Evolutionary conservation across 2,329 filamentous ascomycete species (phyloP).

Genomic region (Capronia epimyces): DNA sequence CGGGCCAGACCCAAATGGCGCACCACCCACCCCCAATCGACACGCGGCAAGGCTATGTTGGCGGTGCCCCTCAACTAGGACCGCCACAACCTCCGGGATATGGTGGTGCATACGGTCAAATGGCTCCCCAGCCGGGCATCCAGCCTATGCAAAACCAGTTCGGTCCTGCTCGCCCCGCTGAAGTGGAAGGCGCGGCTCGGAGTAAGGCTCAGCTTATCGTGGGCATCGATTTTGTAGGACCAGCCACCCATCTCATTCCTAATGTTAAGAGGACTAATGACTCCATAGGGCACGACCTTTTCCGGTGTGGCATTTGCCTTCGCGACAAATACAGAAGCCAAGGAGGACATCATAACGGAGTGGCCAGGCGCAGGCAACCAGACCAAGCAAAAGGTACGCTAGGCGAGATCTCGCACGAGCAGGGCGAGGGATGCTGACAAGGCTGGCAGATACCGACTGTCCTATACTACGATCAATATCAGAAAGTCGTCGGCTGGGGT

Average conservation of each 20-base stretch:
- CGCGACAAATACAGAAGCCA: conserved; percentile 93
- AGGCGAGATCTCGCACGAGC: neutral
- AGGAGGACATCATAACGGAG: conserved; percentile 98
- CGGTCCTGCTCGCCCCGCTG: conserved; percentile 41
- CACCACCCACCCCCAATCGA: conserved; percentile 51
- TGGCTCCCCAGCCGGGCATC: conserved; percentile 26
- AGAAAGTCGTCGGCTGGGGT: conserved; percentile 99
- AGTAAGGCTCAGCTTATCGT: conserved; percentile 97
- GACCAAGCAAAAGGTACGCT: conserved; percentile 88
- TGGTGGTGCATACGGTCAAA: conserved; percentile 33
- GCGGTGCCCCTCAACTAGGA: conserved; percentile 38
- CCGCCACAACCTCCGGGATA: conserved; percentile 42
- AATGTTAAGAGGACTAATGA: neutral
- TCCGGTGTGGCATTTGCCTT: conserved; percentile 91
- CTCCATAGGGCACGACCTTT: conserved; percentile 79
- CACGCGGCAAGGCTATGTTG: conserved; percentile 48
- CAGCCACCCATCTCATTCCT: neutral
- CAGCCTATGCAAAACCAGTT: conserved; percentile 31
- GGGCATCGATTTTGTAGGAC: conserved; percentile 90
- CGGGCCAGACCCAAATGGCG: conserved; percentile 37
- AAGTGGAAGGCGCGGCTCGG: conserved; percentile 81
- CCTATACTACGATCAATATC: conserved; percentile 99
- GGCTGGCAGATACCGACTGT: conserved; percentile 83
- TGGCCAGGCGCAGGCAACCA: conserved; percentile 97
- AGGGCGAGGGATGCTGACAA: conserved; percentile 1